Base-by-base conservation (phyloP, 352 stramenopile genomes). In the Phytophthora crassamura region DNA sequence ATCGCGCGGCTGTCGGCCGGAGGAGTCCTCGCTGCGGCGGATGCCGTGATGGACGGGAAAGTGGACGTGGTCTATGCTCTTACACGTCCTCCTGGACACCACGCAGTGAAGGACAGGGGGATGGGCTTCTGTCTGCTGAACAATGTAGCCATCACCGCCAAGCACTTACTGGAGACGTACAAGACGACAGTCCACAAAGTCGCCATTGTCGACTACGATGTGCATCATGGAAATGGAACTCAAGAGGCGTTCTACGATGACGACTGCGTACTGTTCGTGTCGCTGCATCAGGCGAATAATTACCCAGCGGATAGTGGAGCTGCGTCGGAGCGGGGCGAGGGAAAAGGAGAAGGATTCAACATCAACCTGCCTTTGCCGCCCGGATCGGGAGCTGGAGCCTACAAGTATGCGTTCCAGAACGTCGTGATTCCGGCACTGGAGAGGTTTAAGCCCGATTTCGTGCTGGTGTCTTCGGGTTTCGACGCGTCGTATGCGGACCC, bases 211-310 rank as follows among this genome's bases (percentile, higher is more conserved):
- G 95, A 99, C 77, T 97, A 93, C 50, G 94, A 98, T 80, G 92
- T 97, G 10, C 95, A 99, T 73, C 96, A 99, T 72, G 97, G 97
- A 15, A 99, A 99, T 74, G 97, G 96, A 39, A 98, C 94, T 6
- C 89, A 99, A 77, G 85, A 97, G 55, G 86, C 88, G 28, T 94
- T 98, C 49, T 85, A 90, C 22, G 83, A 93, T 12, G 81, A 96
- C 49, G 55, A 89, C 34, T 62, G 67, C 8, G 78, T 91, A 35
- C 70, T 97, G 32, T 91, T 93, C 59, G 70, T 93, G 7, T 95
- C 87, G 16, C 58, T 94, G 4, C 84, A 94, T 51, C 84, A 96
- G 55, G 83, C 80, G 10, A 89, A 90, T 56, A 95, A 94, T 72
- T 97, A 96, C 50, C 86, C 89, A 1, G 65, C 69, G 5, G 57